These are phyloP conservation scores for Hypoxylon trugodes DNA, from an alignment of 495 filamentous ascomycete species.

Conservation along the genomic window DNA sequence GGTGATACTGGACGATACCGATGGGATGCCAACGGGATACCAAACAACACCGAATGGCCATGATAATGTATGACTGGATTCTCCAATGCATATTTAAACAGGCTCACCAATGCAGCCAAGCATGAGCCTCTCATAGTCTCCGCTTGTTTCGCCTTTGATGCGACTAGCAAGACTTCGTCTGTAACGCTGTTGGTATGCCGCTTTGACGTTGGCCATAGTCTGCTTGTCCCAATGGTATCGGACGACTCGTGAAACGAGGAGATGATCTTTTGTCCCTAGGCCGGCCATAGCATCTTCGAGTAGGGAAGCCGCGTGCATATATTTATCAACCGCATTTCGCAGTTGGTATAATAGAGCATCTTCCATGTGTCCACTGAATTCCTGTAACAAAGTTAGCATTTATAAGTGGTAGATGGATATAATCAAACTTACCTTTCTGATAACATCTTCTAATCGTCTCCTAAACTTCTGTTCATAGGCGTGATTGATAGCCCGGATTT, in stretches of 20 bases:
- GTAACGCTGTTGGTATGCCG: constrained; percentile 73
- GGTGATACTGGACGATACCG: not conserved
- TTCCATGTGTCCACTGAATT: constrained; percentile 94
- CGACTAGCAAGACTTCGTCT: constrained; percentile 66
- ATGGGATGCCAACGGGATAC: not conserved
- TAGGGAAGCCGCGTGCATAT: constrained; percentile 78
- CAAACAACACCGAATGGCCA: not conserved
- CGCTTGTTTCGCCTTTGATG: constrained; percentile 84
- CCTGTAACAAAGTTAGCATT: constrained; percentile 45
- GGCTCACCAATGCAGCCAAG: constrained; percentile 61
- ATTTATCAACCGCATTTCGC: constrained; percentile 77
- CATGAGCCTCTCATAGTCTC: constrained; percentile 79
- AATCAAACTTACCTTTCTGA: constrained; percentile 62
- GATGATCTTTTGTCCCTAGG: constrained; percentile 82
- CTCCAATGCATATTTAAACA: constrained; percentile 18
- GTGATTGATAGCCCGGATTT: constrained; percentile 80
- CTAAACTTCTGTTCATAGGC: constrained; percentile 74
- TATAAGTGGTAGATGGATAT: not conserved
- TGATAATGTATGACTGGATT: not conserved
- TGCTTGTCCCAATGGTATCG: constrained; percentile 79
- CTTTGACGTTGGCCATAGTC: constrained; percentile 75
- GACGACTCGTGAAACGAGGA: constrained; percentile 77
- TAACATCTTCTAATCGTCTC: constrained; percentile 70
- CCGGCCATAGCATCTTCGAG: constrained; percentile 90
- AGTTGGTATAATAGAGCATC: constrained; percentile 82